phyloP scores from a whole-genome alignment of 2,329 filamentous ascomycete species.

The Cryphonectria parasitica region DNA sequence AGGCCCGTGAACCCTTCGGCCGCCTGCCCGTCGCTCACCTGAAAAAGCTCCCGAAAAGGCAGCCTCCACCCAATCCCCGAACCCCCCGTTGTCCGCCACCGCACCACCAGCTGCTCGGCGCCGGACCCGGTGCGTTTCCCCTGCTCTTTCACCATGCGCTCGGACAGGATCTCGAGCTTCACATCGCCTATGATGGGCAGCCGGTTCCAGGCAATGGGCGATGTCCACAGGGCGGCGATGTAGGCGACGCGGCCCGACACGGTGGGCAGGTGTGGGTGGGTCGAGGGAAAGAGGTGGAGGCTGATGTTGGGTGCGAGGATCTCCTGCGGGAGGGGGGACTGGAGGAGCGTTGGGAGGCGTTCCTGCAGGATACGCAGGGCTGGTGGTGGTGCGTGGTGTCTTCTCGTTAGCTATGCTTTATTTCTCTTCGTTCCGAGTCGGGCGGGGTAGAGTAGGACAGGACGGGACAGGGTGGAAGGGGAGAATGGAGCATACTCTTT shows the following conservation, averaged over 20 bases:
- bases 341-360: constrained; percentile 67
- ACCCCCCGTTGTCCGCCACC: constrained; percentile 76
- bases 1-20: constrained; percentile 84
- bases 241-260: constrained; percentile 91
- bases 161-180: constrained; percentile 81
- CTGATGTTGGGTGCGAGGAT: constrained; percentile 76
- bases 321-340: constrained; percentile 71
- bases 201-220: constrained; percentile 92
- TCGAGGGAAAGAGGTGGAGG: constrained; percentile 72
- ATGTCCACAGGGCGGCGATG: constrained; percentile 91
- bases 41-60: constrained; percentile 33
- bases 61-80: constrained; percentile 41
- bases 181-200: constrained; percentile 91
- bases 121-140: constrained; percentile 56
- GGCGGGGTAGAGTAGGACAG: neutral
- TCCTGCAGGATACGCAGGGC: constrained; percentile 68
- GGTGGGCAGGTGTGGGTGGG: constrained; percentile 86
- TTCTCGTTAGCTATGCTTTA: constrained; percentile 17
- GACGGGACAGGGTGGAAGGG: neutral
- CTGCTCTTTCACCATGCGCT: constrained; percentile 76
- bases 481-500: constrained; percentile 53
- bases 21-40: constrained; percentile 42
- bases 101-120: constrained; percentile 84
- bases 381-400: constrained; percentile 36
- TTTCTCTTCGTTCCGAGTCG: constrained; percentile 19